phyloP scores from a whole-genome alignment of 192 early-diverging fungal genomes.

The Backusella sp. region DNA sequence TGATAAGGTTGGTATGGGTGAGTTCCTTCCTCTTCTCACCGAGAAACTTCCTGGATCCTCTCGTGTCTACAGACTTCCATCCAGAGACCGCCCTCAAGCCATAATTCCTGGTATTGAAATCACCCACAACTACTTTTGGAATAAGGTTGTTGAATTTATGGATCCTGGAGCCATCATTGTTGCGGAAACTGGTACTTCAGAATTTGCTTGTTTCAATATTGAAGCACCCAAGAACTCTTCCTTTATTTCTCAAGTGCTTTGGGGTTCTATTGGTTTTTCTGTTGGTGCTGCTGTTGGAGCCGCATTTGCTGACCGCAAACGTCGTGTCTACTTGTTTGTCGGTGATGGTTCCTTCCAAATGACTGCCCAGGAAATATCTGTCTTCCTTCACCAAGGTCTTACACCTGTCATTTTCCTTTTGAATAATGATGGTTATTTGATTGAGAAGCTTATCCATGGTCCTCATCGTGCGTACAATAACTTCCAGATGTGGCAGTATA shows the following conservation, averaged over 20 bases:
- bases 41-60: neutral
- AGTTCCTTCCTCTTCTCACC: conserved; percentile 28
- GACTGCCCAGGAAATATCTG: conserved; percentile 47
- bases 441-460: conserved; percentile 49
- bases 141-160: conserved; percentile 31
- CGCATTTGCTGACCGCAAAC: conserved; percentile 36
- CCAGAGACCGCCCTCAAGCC: neutral
- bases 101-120: conserved; percentile 24
- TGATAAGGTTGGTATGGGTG: conserved; percentile 38
- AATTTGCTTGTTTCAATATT: conserved; percentile 40
- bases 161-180: conserved; percentile 31
- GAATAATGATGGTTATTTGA: conserved; percentile 54
- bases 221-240: conserved; percentile 28
- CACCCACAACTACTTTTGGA: conserved; percentile 44
- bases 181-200: conserved; percentile 45
- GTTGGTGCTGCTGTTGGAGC: conserved; percentile 44
- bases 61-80: neutral
- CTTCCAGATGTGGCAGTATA: conserved; percentile 48
- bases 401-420: conserved; percentile 49
- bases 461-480: conserved; percentile 41
- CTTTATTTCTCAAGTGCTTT: conserved; percentile 43
- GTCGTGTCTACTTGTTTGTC: conserved; percentile 43
- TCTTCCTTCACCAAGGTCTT: conserved; percentile 46
- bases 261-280: conserved; percentile 31
- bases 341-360: conserved; percentile 54